Base-by-base conservation (phyloP, 2,329 filamentous ascomycete genomes). In the Hypoxylon sp. region DNA sequence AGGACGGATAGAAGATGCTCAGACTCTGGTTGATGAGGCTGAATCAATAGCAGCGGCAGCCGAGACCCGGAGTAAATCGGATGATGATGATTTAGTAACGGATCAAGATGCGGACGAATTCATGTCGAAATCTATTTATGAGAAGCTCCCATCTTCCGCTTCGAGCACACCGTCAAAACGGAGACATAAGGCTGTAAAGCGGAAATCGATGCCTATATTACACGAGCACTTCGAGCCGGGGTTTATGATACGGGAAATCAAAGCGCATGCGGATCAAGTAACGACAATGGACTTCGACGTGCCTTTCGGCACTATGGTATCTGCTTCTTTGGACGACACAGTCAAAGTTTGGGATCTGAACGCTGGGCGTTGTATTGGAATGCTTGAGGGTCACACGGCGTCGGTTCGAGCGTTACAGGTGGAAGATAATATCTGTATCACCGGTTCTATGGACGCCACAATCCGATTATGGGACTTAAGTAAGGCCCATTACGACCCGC, bases 91-190 rank as follows among this genome's bases (percentile, higher is more conserved):
- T 64, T 74, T 84, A 6, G 81, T 82, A 22, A 80, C 81, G 34
- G 84, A 83, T 67, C 79, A 81, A 61, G 81, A 83, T 52, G 81
- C 84, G 34, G 79, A 83, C 41, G 85, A 83, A 0, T 99, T 98
- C 81, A 98, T 98, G 95, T 97, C 95, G 2, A 93, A 97, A 77
- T 97, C 94, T 11, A 92, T 99, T 70, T 99, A 98, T 77, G 91
- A 96, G 70, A 97, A 97, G 78, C 81, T 99, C 7, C 92, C 94
- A 1, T 79, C 80, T n/a, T 41, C 37, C 8, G 74, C 79, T 26
- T 76, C 76, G 20, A 83, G 79, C 70, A 82, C 84, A 1, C 81
- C 85, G 1, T 75, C 83, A 6, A 84, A 82, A 15, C 84, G 82
- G 70, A 84, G 83, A 69, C 78, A 78, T 46, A 85, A 87, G 75